phyloP scores from a whole-genome alignment of 305 asterid species.

The Striga hermonthica region DNA sequence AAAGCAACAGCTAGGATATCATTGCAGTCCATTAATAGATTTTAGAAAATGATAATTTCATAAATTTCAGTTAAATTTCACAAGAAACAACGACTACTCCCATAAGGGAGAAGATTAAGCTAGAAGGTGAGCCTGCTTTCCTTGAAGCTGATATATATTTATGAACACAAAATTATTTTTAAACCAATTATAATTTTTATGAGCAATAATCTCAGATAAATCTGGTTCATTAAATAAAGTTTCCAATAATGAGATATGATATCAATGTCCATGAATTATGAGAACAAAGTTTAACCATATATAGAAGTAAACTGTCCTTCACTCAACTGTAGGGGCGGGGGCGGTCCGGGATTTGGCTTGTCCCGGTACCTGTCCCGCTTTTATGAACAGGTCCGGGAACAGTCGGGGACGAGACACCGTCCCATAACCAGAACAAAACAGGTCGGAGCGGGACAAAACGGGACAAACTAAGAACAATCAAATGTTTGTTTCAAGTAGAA shows the following conservation, averaged over 20 bases:
- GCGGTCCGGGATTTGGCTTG: too few species aligned
- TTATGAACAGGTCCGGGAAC: too few species aligned
- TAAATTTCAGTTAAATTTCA: constrained; percentile 12
- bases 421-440: too few species aligned
- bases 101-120: constrained; percentile 18
- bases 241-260: neutral
- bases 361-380: too few species aligned
- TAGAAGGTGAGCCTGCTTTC: constrained; percentile 15
- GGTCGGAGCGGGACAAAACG: too few species aligned
- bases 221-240: constrained; percentile 14
- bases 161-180: constrained; percentile 5
- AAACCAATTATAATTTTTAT: constrained; percentile 13
- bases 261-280: constrained; percentile 1
- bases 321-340: neutral
- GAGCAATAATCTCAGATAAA: constrained; percentile 21
- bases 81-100: constrained; percentile 10
- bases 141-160: neutral
- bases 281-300: neutral
- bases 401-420: too few species aligned
- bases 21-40: constrained; percentile 10
- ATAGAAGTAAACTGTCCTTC: neutral
- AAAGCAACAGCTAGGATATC: constrained; percentile 19
- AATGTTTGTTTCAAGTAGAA: too few species aligned
- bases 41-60: constrained; percentile 4
- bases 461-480: too few species aligned